A percentile compares a stretch with the other conserved stretches of the same genome.
Conservation (phyloP, 257 asterid genomes). For the Paraleonurus japonicus region DNA sequence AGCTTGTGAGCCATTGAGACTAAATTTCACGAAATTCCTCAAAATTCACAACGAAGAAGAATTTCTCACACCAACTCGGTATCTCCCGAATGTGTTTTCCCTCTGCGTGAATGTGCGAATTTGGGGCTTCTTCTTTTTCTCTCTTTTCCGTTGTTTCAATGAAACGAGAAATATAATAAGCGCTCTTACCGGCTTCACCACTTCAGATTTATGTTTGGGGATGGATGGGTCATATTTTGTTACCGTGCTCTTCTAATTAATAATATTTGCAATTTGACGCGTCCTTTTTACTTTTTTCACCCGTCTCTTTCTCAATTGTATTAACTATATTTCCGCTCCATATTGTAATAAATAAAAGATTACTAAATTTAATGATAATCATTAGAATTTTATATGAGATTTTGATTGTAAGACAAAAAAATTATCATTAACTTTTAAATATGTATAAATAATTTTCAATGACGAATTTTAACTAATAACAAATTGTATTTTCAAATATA, state of each 20-base stretch:
- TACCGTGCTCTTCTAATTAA: slow-evolving; percentile 17
- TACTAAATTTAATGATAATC: too few relatives aligned
- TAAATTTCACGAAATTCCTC: slow-evolving; percentile 23
- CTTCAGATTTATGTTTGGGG: slow-evolving; percentile 34
- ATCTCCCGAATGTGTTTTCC: slow-evolving; percentile 13
- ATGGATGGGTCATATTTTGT: slow-evolving; percentile 14
- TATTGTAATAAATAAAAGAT: too few relatives aligned
- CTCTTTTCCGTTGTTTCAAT: slow-evolving; percentile 32
- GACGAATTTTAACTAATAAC: too few relatives aligned
- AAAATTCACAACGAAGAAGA: slow-evolving; percentile 11
- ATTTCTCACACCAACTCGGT: slow-evolving; percentile 21
- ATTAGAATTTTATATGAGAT: too few relatives aligned
- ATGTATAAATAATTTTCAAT: too few relatives aligned
- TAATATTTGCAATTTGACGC: slow-evolving; percentile 16
- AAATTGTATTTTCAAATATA: too few relatives aligned
- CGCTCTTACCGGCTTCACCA: slow-evolving; percentile 23
- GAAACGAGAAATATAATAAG: slow-evolving; percentile 29
- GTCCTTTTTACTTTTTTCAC: background rate
- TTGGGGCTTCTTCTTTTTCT: slow-evolving; percentile 31
- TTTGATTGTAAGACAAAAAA: too few relatives aligned
- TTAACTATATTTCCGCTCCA: too few relatives aligned
- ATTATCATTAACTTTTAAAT: too few relatives aligned
- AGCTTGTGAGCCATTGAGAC: slow-evolving; percentile 61
- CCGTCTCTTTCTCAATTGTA: background rate
- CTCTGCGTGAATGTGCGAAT: slow-evolving; percentile 28